Evolutionary conservation across 495 filamentous ascomycete species (phyloP).

Genomic region (Letharia columbiana): DNA sequence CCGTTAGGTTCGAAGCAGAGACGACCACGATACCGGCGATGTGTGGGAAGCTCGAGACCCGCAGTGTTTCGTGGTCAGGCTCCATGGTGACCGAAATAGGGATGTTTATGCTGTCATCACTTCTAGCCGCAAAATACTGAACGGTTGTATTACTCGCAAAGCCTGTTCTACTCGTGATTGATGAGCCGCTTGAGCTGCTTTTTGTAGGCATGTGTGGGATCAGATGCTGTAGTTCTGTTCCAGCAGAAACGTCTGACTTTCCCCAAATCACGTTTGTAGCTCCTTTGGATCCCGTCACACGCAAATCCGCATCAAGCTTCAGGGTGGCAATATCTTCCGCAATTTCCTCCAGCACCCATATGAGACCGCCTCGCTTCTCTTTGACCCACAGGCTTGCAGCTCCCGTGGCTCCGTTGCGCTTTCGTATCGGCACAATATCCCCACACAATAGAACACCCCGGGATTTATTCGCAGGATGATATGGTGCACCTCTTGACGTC

Average conservation of each 20-base stretch:
- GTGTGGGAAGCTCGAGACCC: slow-evolving; percentile 88
- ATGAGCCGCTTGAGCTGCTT: slow-evolving; percentile 51
- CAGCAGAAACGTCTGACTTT: slow-evolving; percentile 50
- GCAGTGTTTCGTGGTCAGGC: slow-evolving; percentile 54
- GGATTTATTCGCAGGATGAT: slow-evolving; percentile 63
- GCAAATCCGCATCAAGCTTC: slow-evolving; percentile 62
- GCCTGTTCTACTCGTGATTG: slow-evolving; percentile 57
- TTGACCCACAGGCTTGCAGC: slow-evolving; percentile 97
- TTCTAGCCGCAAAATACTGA: slow-evolving; percentile 75
- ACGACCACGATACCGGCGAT: slow-evolving; percentile 95
- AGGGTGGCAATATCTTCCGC: slow-evolving; percentile 82
- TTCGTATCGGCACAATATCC: slow-evolving; percentile 93
- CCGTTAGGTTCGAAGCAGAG: slow-evolving; percentile 60
- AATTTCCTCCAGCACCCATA: slow-evolving; percentile 97
- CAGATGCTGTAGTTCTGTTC: slow-evolving; percentile 63
- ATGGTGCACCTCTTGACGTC: slow-evolving; percentile 34
- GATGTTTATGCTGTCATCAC: slow-evolving; percentile 62
- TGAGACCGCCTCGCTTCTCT: slow-evolving; percentile 85
- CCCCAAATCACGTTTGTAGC: slow-evolving; percentile 74
- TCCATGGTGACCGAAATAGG: slow-evolving; percentile 69
- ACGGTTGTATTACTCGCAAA: slow-evolving; percentile 57
- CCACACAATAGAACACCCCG: slow-evolving; percentile 90
- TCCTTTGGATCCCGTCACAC: slow-evolving; percentile 57
- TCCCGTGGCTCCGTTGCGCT: slow-evolving; percentile 83
- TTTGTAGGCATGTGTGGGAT: slow-evolving; percentile 72